Evolutionary conservation across 371 early-diverging fungal species (phyloP).

Genomic region (Apophysomyces trapeziformis): DNA sequence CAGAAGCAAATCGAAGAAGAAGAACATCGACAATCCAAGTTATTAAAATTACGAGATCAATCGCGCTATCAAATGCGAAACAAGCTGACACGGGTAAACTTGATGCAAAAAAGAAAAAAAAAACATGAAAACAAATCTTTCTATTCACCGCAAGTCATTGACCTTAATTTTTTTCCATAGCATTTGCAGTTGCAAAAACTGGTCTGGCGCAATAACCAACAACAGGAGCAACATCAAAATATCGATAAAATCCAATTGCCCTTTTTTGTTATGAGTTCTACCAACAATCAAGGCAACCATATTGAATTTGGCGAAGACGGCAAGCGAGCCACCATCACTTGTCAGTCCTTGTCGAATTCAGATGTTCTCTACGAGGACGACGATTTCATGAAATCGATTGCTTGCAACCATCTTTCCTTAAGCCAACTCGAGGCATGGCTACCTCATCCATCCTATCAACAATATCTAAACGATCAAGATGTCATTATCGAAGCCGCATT

Average conservation of each 20-base stretch:
- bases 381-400: not conserved
- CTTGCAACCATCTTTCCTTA: not conserved
- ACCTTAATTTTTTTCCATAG: not conserved
- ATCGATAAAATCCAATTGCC: not conserved
- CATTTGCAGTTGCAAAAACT: not conserved
- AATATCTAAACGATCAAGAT: not conserved
- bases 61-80: not conserved
- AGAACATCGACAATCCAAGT: not conserved
- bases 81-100: not conserved
- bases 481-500: constrained; percentile 4
- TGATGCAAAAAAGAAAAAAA: not conserved
- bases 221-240: not conserved
- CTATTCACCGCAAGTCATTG: not conserved
- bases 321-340: constrained; percentile 2
- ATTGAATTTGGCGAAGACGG: not conserved
- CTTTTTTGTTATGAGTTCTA: not conserved
- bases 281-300: not conserved
- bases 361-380: not conserved
- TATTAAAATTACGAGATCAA: not conserved
- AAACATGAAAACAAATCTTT: not conserved
- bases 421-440: not conserved
- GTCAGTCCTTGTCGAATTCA: not conserved
- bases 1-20: constrained; percentile 5
- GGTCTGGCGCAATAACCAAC: constrained; percentile 5
- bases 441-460: not conserved